These are phyloP conservation scores for Ophiobolus disseminans DNA, from an alignment of 2,329 filamentous ascomycete species.

Conservation along the genomic window DNA sequence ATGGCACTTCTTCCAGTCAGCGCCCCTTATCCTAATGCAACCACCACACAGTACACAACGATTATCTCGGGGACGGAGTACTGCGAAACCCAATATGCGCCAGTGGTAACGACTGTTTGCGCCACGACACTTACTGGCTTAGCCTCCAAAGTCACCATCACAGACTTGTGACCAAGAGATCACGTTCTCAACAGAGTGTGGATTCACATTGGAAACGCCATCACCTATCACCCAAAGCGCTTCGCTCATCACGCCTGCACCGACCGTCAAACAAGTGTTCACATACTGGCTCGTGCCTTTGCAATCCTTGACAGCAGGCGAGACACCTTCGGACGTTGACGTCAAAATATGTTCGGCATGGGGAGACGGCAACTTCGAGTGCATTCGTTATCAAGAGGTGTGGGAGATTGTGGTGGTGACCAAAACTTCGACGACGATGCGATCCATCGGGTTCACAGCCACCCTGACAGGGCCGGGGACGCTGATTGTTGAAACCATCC, in stretches of 20 bases:
- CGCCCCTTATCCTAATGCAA: slow-evolving; percentile 49
- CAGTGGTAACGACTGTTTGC: slow-evolving; percentile 52
- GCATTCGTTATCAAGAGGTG: slow-evolving; percentile 51
- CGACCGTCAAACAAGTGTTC: slow-evolving; percentile 48
- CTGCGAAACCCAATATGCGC: slow-evolving; percentile 52
- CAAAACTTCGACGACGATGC: slow-evolving; percentile 42
- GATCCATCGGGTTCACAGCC: slow-evolving; percentile 49
- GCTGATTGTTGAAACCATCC: slow-evolving; percentile 50
- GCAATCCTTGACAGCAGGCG: slow-evolving; percentile 51
- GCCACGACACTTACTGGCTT: slow-evolving; percentile 53
- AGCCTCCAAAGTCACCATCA: slow-evolving; percentile 50
- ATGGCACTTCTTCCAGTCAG: slow-evolving; percentile 45
- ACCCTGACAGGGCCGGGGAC: slow-evolving; percentile 45
- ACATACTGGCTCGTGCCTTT: slow-evolving; percentile 56
- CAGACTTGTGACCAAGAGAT: slow-evolving; percentile 54
- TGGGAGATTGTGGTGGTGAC: slow-evolving; percentile 53
- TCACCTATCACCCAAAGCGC: slow-evolving; percentile 20
- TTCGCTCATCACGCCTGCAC: slow-evolving; percentile 46
- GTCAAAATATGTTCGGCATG: slow-evolving; percentile 51
- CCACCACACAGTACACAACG: slow-evolving; percentile 36
- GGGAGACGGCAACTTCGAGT: slow-evolving; percentile 47
- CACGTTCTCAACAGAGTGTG: slow-evolving; percentile 55
- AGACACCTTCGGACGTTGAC: slow-evolving; percentile 49
- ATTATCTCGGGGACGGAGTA: slow-evolving; percentile 31
- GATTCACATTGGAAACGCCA: slow-evolving; percentile 51